phyloP scores from a whole-genome alignment of 2,329 filamentous ascomycete genomes.

The Mycosphaerella arachidis region DNA sequence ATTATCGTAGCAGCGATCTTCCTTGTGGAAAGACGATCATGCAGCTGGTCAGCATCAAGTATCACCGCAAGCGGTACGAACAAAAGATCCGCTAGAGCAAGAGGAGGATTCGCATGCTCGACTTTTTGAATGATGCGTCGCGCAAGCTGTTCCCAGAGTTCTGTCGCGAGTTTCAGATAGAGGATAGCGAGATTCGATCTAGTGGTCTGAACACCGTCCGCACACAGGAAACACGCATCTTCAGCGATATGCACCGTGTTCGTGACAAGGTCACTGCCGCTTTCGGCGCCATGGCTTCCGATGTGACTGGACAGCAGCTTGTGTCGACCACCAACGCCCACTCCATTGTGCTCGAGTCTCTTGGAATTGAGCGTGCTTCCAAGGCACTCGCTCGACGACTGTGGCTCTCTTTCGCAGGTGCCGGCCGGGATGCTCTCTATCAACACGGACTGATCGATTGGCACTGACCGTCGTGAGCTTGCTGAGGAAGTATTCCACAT shows the following conservation, averaged over 20 bases:
- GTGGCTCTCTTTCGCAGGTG: constrained; percentile 31
- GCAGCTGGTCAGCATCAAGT: constrained; percentile 67
- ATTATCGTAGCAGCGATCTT: constrained; percentile 62
- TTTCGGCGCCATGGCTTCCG: constrained; percentile 78
- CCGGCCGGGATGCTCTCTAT: constrained; percentile 24
- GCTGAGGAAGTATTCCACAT: constrained; percentile 30
- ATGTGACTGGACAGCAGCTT: constrained; percentile 82
- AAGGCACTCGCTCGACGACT: constrained; percentile 32
- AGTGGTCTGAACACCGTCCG: constrained; percentile 55
- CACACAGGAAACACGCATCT: constrained; percentile 61
- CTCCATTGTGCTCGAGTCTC: constrained; percentile 26
- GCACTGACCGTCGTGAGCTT: constrained; percentile 18
- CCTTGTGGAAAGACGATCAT: constrained; percentile 63
- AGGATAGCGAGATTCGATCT: constrained; percentile 78
- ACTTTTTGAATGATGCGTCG: constrained; percentile 75
- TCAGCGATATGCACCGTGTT: constrained; percentile 60
- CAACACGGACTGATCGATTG: constrained; percentile 26
- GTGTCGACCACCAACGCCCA: constrained; percentile 49
- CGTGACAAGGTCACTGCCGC: constrained; percentile 80
- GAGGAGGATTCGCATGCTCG: constrained; percentile 66
- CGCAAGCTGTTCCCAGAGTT: constrained; percentile 70
- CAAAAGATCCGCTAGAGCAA: constrained; percentile 74
- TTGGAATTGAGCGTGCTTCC: constrained; percentile 26
- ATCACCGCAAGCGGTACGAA: constrained; percentile 69
- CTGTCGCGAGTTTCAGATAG: constrained; percentile 67